Evolutionary conservation across 2,329 filamentous ascomycete genomes (phyloP).

Genomic region (Lizonia empirigonia): DNA sequence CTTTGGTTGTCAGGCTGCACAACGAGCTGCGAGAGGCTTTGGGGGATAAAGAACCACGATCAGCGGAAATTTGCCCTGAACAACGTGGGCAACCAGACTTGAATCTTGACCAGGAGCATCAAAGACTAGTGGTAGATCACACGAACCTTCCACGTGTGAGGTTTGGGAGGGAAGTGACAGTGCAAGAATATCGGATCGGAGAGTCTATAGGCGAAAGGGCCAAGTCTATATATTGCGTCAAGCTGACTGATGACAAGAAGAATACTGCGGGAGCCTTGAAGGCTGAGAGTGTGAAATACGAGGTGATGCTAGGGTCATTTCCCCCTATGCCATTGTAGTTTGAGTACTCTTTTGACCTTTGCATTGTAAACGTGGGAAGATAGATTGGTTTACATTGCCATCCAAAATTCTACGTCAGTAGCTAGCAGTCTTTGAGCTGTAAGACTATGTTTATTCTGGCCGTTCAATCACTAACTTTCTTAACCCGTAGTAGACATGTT

Average conservation of each 20-base stretch:
- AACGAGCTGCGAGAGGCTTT: neutral
- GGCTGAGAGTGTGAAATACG: neutral
- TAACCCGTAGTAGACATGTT: too few relatives aligned
- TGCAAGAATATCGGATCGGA: neutral
- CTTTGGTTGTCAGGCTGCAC: neutral
- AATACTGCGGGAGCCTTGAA: neutral
- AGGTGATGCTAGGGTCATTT: neutral
- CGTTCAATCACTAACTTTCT: too few relatives aligned
- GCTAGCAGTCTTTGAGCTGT: too few relatives aligned
- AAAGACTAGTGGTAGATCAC: neutral
- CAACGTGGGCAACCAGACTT: fast-evolving
- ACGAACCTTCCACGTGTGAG: neutral
- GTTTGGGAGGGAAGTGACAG: neutral
- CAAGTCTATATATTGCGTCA: neutral
- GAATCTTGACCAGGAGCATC: neutral
- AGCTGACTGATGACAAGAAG: neutral
- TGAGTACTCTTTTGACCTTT: neutral
- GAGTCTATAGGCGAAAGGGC: neutral
- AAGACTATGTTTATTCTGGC: too few relatives aligned
- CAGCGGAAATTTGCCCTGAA: too few relatives aligned
- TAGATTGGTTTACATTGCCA: too few relatives aligned
- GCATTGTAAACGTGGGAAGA: too few relatives aligned
- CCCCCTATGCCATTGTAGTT: neutral
- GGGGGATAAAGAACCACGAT: neutral
- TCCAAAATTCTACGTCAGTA: too few relatives aligned